Base-by-base conservation (phyloP, 805 yeast genomes). In the Myxozyma mucilagina region DNA sequence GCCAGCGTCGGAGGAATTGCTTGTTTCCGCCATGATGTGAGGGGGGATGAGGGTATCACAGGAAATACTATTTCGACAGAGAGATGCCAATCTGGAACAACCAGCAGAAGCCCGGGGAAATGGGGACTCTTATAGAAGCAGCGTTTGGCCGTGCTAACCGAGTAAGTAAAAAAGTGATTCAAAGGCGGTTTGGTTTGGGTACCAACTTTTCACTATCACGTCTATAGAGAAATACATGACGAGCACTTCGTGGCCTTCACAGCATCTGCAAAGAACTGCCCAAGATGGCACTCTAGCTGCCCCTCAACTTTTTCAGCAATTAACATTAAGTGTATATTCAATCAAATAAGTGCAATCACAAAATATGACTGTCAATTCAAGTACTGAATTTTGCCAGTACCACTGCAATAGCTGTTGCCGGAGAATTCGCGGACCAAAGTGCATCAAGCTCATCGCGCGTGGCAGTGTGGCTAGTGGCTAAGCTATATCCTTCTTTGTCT, bases 71-170 rank as follows among this genome's bases (percentile, higher is more conserved):
- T 24, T 24, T 24, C 4, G 29, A 24, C 4, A 24, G 4, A 2
- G 4, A 24, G 29, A 24, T 24, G 29, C 29, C 29, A 24, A 24
- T 24, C 29, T 24, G 29, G 29, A 24, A 24, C 29, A 35, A 32
- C 9, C 7, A 43, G 29, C 29, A n/a, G 51, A 13, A 14, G 41
- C 18, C 14, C 51, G 32, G 51, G 32, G 51, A 10, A 32, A 24
- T 14, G 16, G 31, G 31, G 35, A 24, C 14, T 43, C n/a, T 13
- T 8, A 6, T 32, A n/a, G 49, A 16, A 11, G 49, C 9, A 34
- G 20, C n/a, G 10, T 5, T n/a, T 47, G 41, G 51, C 51, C 51
- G 51, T 47, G 51, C 32, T 47, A 47, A 47, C 51, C 39, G 51
- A n/a, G 41, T 5, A n/a, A 13, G 41, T n/a, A 47, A 10, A 31